Percentiles rank a stretch among this genome's conserved stretches.
phyloP scores from a whole-genome alignment of 306 rosid species.

The Quercus dentata region DNA sequence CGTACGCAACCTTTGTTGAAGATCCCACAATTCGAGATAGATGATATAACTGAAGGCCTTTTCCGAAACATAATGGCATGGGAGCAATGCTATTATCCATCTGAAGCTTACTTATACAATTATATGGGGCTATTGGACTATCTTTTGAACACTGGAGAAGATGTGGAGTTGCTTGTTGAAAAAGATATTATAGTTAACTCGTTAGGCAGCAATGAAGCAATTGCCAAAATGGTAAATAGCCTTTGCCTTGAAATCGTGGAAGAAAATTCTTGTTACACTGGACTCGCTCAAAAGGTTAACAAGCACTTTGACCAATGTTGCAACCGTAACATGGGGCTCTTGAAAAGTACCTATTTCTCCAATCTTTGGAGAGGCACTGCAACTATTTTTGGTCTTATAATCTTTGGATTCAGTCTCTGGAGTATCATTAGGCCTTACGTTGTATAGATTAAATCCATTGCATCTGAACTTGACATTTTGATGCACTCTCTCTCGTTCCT shows the following conservation, averaged over 20 bases:
- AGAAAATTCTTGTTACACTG: not conserved
- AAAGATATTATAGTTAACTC: conserved; percentile 4
- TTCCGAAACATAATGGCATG: conserved; percentile 28
- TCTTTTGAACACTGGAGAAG: conserved; percentile 18
- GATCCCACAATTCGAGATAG: not conserved
- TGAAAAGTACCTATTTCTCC: conserved; percentile 25
- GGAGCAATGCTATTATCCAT: conserved; percentile 25
- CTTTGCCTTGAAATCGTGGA: conserved; percentile 6
- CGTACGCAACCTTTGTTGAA: too few species aligned
- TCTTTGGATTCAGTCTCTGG: conserved; percentile 6
- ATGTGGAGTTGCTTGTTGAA: conserved; percentile 20
- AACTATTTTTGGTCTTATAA: conserved; percentile 18
- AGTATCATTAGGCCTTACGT: not conserved
- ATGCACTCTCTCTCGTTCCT: too few species aligned
- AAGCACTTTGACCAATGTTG: not conserved
- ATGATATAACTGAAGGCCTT: conserved; percentile 1
- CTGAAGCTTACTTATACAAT: conserved; percentile 9
- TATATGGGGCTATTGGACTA: conserved; percentile 20
- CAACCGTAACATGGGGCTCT: conserved; percentile 11
- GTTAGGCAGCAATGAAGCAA: conserved; percentile 22
- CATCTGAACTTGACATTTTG: too few species aligned
- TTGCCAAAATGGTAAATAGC: conserved; percentile 5
- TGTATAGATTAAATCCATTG: too few species aligned
- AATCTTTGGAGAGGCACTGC: conserved; percentile 32
- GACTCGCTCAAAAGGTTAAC: not conserved